Percentiles rank a stretch among this genome's conserved stretches.
Conservation (phyloP, 1,284 basidiomycete species). For the Lentinus polychrous region DNA sequence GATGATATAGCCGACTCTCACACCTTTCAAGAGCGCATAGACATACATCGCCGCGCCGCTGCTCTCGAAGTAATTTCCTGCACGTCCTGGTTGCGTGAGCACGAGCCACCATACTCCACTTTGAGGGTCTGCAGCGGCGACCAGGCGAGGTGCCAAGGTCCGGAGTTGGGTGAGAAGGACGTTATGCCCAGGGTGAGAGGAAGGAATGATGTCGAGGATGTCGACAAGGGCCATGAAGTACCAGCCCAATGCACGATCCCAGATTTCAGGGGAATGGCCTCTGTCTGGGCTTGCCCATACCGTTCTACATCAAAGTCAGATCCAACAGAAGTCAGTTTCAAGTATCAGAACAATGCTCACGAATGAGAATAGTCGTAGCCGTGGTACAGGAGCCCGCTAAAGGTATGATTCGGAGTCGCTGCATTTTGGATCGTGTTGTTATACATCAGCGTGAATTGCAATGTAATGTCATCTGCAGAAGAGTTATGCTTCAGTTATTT, state of each 20-base stretch:
- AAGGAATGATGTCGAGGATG: constrained; percentile 33
- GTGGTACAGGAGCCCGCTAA: constrained; percentile 38
- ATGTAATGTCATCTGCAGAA: constrained; percentile 31
- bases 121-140: constrained; percentile 32
- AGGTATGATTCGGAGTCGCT: constrained; percentile 28
- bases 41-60: constrained; percentile 41
- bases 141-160: constrained; percentile 29
- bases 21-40: constrained; percentile 37
- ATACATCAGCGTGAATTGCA: constrained; percentile 38
- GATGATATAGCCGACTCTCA: constrained; percentile 34
- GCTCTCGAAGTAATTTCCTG: constrained; percentile 44
- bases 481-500: not conserved
- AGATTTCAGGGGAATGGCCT: constrained; percentile 41
- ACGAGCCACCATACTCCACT: constrained; percentile 47
- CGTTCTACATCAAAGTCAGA: not conserved
- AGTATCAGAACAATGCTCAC: constrained; percentile 12
- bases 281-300: constrained; percentile 39
- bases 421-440: constrained; percentile 34
- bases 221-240: constrained; percentile 45
- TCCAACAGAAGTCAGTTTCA: not conserved
- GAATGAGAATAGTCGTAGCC: constrained; percentile 40
- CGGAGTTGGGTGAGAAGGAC: constrained; percentile 28
- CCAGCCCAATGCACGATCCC: constrained; percentile 45
- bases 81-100: constrained; percentile 38
- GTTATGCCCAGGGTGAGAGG: constrained; percentile 24